Conservation (phyloP, 192 early-diverging fungal genomes). For the Spinellus fusiger region DNA sequence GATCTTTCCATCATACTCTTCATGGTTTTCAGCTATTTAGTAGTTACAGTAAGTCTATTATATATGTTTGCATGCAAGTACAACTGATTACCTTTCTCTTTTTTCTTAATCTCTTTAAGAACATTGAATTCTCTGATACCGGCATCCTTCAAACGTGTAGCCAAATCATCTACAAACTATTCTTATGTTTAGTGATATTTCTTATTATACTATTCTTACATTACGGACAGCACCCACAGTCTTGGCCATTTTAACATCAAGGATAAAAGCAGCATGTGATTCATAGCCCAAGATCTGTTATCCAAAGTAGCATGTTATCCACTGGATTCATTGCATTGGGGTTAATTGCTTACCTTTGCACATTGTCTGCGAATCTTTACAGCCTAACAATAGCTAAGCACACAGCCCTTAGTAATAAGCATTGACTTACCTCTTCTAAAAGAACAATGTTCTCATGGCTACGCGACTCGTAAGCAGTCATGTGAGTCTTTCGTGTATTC, state of each 20-base stretch:
- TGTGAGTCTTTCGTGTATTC: slow-evolving; percentile 45
- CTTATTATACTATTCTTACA: slow-evolving; percentile 2
- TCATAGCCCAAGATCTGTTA: slow-evolving; percentile 63
- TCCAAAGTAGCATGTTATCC: slow-evolving; percentile 5
- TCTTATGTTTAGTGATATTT: neutral
- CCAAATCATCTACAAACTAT: slow-evolving; percentile 61
- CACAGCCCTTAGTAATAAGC: neutral
- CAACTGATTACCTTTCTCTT: slow-evolving; percentile 22
- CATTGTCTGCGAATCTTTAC: slow-evolving; percentile 31
- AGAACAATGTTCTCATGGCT: slow-evolving; percentile 57
- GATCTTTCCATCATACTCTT: slow-evolving; percentile 55
- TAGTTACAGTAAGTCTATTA: neutral
- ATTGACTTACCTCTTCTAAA: slow-evolving; percentile 44
- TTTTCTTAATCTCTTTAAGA: slow-evolving; percentile 60
- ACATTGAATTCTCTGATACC: slow-evolving; percentile 53
- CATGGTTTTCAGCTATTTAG: slow-evolving; percentile 32
- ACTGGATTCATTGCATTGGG: too few species aligned
- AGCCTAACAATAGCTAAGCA: slow-evolving; percentile 24
- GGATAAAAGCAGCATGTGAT: slow-evolving; percentile 62
- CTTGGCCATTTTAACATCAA: slow-evolving; percentile 86
- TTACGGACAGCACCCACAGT: slow-evolving; percentile 48
- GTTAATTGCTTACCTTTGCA: slow-evolving; percentile 34
- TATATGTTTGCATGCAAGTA: neutral
- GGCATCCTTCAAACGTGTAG: slow-evolving; percentile 47
- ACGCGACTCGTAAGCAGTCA: slow-evolving; percentile 44